Conservation (phyloP, 2,329 filamentous ascomycete genomes). For the Ramularia collo-cygni region DNA sequence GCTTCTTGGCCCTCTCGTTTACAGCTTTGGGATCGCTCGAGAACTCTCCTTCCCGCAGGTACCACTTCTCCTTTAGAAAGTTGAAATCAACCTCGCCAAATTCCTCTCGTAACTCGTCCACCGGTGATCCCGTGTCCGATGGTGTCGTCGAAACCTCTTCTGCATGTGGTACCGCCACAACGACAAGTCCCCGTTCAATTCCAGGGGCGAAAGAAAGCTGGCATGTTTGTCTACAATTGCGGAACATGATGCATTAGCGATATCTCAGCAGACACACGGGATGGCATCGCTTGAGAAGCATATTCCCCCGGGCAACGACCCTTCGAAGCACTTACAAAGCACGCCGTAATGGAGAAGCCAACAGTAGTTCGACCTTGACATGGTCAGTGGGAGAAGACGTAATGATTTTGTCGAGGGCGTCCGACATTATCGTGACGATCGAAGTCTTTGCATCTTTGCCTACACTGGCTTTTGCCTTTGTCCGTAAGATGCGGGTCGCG, state of each 20-base stretch:
- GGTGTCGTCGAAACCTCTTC: constrained; percentile 24
- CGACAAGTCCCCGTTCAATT: constrained; percentile 20
- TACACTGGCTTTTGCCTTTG: constrained; percentile 23
- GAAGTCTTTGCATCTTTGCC: constrained; percentile 19
- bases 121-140: constrained; percentile 22
- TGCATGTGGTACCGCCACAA: constrained; percentile 24
- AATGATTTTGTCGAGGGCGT: too few species aligned
- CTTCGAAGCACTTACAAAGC: constrained; percentile 10
- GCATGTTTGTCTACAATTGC: constrained; percentile 17
- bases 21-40: constrained; percentile 20
- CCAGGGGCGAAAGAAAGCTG: constrained; percentile 20
- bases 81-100: constrained; percentile 23
- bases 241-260: too few species aligned
- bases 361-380: constrained; percentile 24
- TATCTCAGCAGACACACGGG: too few species aligned
- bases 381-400: neutral
- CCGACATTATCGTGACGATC: constrained; percentile 21
- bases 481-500: constrained; percentile 24
- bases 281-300: too few species aligned
- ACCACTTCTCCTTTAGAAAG: constrained; percentile 23
- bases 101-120: constrained; percentile 15
- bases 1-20: constrained; percentile 19
- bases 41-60: constrained; percentile 23
- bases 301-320: too few species aligned
- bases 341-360: constrained; percentile 25